phyloP scores from a whole-genome alignment of 805 yeast genomes.

The Candida golubevii region DNA sequence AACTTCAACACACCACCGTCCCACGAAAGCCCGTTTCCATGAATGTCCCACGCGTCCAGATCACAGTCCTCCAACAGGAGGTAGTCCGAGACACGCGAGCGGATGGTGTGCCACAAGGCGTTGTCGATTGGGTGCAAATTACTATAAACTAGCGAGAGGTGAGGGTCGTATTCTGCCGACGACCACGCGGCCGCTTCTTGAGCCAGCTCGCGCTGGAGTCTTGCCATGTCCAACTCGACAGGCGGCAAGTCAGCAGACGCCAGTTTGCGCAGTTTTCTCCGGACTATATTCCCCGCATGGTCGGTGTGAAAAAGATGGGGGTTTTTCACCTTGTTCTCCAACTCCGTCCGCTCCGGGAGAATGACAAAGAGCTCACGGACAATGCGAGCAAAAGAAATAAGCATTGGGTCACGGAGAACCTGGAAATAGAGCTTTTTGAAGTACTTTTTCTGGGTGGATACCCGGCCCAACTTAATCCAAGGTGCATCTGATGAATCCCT shows the following conservation, averaged over 20 bases:
- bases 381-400: constrained; percentile 49
- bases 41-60: constrained; percentile 26
- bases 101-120: constrained; percentile 60
- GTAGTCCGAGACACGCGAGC: constrained; percentile 61
- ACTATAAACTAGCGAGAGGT: constrained; percentile 67
- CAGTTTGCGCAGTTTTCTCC: constrained; percentile 16
- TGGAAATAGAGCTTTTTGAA: constrained; percentile 54
- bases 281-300: constrained; percentile 26
- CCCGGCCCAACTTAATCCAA: constrained; percentile 38
- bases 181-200: constrained; percentile 53
- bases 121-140: constrained; percentile 60
- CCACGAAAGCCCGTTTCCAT: constrained; percentile 50
- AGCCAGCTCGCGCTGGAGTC: constrained; percentile 42
- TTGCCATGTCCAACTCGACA: constrained; percentile 26
- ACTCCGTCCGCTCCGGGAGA: constrained; percentile 36
- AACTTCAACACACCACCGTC: constrained; percentile 62
- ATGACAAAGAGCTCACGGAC: constrained; percentile 56
- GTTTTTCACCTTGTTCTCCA: constrained; percentile 31
- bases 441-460: constrained; percentile 45
- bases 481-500: constrained; percentile 30
- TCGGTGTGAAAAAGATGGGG: constrained; percentile 39
- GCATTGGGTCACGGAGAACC: constrained; percentile 41
- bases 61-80: constrained; percentile 47
- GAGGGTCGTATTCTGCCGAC: constrained; percentile 58
- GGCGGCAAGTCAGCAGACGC: constrained; percentile 18